Conservation (phyloP, 139 green algal species). For the Chlorella sp. region DNA sequence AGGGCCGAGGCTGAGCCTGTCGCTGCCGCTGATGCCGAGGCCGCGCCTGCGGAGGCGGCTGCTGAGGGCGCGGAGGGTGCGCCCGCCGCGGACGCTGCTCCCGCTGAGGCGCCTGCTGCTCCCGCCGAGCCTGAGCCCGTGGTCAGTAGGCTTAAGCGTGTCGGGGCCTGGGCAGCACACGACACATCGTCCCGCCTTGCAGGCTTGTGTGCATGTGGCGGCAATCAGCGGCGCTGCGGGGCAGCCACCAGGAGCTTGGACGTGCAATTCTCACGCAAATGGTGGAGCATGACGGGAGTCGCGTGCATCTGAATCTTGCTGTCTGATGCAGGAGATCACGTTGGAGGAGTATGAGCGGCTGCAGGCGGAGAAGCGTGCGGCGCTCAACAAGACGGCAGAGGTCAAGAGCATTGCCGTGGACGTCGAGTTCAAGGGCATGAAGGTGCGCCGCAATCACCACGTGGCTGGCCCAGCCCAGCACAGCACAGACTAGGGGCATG, state of each 20-base stretch:
- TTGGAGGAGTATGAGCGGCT: constrained; percentile 71
- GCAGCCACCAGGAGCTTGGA: no score
- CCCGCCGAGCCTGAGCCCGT: neutral
- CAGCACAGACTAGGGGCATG: constrained; percentile 25
- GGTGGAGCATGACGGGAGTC: no score
- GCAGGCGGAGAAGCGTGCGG: constrained; percentile 67
- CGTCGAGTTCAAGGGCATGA: constrained; percentile 30
- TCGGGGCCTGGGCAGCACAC: no score
- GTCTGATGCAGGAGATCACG: constrained; percentile 60
- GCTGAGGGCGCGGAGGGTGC: constrained; percentile 29
- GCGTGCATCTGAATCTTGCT: no score
- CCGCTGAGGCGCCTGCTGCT: constrained; percentile 2
- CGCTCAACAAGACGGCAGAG: constrained; percentile 58
- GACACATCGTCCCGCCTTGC: no score
- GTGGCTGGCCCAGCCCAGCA: no score
- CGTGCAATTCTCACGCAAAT: no score
- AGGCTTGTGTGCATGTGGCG: no score
- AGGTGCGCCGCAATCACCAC: no score
- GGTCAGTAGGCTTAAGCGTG: no score
- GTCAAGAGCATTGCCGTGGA: constrained; percentile 30
- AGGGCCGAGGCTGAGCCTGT: constrained; percentile 24
- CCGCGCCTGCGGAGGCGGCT: constrained; percentile 15
- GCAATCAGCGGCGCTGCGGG: no score
- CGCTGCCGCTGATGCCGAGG: constrained; percentile 19
- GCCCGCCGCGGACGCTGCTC: constrained; percentile 19